Evolutionary conservation across 345 rosid genomes (phyloP).

Genomic region (Populus pruinosa): DNA sequence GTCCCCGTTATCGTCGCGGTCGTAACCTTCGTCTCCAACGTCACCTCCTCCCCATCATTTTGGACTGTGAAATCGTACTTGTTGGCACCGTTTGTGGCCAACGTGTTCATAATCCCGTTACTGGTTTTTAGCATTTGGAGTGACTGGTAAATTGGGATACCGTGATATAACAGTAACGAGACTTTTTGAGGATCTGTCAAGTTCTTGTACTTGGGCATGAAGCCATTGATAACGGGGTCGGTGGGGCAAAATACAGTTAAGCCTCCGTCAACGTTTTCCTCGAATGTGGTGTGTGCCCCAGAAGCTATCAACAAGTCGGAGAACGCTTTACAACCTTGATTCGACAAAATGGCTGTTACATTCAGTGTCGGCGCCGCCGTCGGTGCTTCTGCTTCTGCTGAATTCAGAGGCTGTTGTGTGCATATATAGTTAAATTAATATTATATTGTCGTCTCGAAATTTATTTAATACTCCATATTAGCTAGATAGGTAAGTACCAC

Average conservation of each 20-base stretch:
- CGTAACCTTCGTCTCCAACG: constrained; percentile 21
- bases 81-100: constrained; percentile 30
- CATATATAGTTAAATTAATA: background rate
- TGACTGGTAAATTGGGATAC: constrained; percentile 27
- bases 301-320: constrained; percentile 18
- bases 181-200: constrained; percentile 15
- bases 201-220: constrained; percentile 32
- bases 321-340: constrained; percentile 29
- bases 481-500: background rate
- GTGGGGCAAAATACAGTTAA: constrained; percentile 32
- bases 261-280: constrained; percentile 27
- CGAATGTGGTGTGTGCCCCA: constrained; percentile 21
- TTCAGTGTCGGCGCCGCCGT: constrained; percentile 27
- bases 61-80: constrained; percentile 32
- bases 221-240: constrained; percentile 17
- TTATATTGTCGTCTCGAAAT: background rate
- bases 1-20: constrained; percentile 30
- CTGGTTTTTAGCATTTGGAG: constrained; percentile 26
- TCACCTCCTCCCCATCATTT: constrained; percentile 25
- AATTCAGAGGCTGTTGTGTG: constrained; percentile 16
- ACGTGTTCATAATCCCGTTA: constrained; percentile 27
- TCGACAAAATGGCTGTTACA: constrained; percentile 21
- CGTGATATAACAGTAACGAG: constrained; percentile 26
- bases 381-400: constrained; percentile 32
- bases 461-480: background rate